Conservation (phyloP, 805 yeast genomes). For the Ogataea degrootiae region DNA sequence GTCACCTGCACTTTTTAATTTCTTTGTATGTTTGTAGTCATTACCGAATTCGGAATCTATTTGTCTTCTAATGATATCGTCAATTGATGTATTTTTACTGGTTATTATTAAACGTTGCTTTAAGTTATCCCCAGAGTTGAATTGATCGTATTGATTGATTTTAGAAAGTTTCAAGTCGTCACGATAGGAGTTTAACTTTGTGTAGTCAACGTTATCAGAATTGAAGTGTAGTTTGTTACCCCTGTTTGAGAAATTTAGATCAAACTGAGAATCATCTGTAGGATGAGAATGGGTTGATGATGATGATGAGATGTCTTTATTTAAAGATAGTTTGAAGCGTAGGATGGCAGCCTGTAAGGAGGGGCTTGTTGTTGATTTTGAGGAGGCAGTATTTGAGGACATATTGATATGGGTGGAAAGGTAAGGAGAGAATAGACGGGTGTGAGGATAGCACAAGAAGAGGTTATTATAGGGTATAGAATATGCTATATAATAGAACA, state of each 20-base stretch:
- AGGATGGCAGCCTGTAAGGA: conserved; percentile 20
- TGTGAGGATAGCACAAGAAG: no score
- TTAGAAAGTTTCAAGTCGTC: conserved; percentile 18
- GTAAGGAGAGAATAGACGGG: no score
- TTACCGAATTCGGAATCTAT: conserved; percentile 11
- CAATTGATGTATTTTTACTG: conserved; percentile 22
- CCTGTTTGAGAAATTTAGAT: conserved; percentile 24
- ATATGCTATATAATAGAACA: no score
- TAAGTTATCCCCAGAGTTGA: conserved; percentile 8
- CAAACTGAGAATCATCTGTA: conserved; percentile 13
- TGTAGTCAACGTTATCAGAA: conserved; percentile 21
- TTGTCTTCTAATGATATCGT: conserved; percentile 22
- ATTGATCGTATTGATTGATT: conserved; percentile 14
- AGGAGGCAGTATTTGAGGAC: not conserved
- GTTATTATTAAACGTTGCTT: conserved; percentile 21
- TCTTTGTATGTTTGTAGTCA: not conserved
- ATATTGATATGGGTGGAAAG: not conserved
- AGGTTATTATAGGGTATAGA: no score
- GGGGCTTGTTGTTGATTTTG: not conserved
- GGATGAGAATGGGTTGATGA: conserved; percentile 3
- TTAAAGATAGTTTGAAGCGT: conserved; percentile 19
- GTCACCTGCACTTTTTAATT: conserved; percentile 8
- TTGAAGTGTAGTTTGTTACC: conserved; percentile 27
- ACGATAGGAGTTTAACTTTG: conserved; percentile 20
- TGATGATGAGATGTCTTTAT: conserved; percentile 9